Evolutionary conservation across 2,329 filamentous ascomycete genomes (phyloP).

Genomic region (Xenoacremonium recifei): DNA sequence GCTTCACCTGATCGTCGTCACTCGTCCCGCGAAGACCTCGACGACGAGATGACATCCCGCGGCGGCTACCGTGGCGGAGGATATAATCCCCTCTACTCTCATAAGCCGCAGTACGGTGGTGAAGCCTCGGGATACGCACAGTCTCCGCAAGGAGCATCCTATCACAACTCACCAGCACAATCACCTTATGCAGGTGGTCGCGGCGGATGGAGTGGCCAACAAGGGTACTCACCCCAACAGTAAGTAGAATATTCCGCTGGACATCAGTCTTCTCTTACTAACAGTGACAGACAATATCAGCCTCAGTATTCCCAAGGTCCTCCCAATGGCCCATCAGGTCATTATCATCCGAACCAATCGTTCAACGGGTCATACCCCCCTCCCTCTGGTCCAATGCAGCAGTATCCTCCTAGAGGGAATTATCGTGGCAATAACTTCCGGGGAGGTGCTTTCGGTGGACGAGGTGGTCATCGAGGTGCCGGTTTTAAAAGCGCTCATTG

Average conservation of each 20-base stretch:
- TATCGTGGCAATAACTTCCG: slow-evolving; percentile 56
- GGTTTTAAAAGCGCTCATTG: slow-evolving; percentile 70
- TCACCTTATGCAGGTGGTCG: slow-evolving; percentile 41
- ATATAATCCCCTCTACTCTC: slow-evolving; percentile 38
- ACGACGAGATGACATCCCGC: slow-evolving; percentile 49
- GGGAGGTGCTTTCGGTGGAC: slow-evolving; percentile 54
- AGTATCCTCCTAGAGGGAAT: slow-evolving; percentile 46
- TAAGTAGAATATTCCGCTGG: no score
- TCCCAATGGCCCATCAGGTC: slow-evolving; percentile 51
- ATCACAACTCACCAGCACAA: slow-evolving; percentile 44
- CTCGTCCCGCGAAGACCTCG: slow-evolving; percentile 49
- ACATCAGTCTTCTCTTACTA: neutral
- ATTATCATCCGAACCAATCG: slow-evolving; percentile 49
- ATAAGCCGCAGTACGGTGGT: slow-evolving; percentile 35
- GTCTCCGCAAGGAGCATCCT: slow-evolving; percentile 43
- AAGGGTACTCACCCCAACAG: slow-evolving; percentile 39
- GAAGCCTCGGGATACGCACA: slow-evolving; percentile 38
- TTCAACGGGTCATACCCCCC: slow-evolving; percentile 55
- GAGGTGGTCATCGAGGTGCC: slow-evolving; percentile 55
- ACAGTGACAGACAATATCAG: slow-evolving; percentile 53
- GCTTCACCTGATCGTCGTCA: slow-evolving; percentile 29
- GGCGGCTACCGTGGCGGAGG: slow-evolving; percentile 42
- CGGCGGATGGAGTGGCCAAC: slow-evolving; percentile 37
- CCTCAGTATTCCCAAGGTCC: slow-evolving; percentile 57
- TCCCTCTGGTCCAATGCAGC: slow-evolving; percentile 56